Conservation (phyloP, 2,329 filamentous ascomycete species). For the Clarireedia homoeocarpa region DNA sequence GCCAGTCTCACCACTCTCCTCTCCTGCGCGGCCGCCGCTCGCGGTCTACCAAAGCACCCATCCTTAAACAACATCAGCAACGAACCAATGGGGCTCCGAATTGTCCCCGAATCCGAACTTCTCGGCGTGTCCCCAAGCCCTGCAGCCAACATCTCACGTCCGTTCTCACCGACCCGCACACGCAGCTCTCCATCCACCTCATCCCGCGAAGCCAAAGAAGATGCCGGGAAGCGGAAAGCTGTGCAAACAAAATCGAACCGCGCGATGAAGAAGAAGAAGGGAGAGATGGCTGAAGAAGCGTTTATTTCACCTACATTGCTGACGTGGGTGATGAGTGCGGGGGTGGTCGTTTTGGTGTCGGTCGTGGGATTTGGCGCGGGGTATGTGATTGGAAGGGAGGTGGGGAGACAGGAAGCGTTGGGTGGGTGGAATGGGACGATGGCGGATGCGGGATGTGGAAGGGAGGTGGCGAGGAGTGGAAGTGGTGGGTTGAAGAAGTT, state of each 20-base stretch:
- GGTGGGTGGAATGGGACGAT: conserved; percentile 19
- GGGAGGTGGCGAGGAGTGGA: conserved; percentile 18
- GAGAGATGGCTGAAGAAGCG: conserved; percentile 25
- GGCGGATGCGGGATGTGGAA: conserved; percentile 20
- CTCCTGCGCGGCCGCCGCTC: conserved; percentile 84
- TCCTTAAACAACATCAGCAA: conserved; percentile 19
- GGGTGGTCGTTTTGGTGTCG: conserved; percentile 59
- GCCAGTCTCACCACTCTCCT: conserved; percentile 91
- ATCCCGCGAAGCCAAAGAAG: conserved; percentile 16
- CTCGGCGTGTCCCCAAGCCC: conserved; percentile 31
- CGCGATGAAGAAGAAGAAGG: conserved; percentile 43
- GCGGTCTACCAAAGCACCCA: conserved; percentile 63
- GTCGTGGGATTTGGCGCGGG: conserved; percentile 63
- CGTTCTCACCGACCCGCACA: conserved; percentile 16
- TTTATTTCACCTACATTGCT: conserved; percentile 52
- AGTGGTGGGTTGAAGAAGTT: conserved; percentile 24
- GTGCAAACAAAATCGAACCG: conserved; percentile 26
- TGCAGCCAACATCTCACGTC: conserved; percentile 23
- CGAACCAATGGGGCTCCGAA: conserved; percentile 43
- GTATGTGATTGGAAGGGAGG: conserved; percentile 60
- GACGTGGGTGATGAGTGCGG: conserved; percentile 57
- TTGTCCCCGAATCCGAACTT: conserved; percentile 55
- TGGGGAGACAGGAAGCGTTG: conserved; percentile 49
- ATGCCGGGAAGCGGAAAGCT: conserved; percentile 20
- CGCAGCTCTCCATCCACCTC: conserved; percentile 20